Conservation (phyloP, 192 early-diverging fungal species). For the Entomortierella lignicola region DNA sequence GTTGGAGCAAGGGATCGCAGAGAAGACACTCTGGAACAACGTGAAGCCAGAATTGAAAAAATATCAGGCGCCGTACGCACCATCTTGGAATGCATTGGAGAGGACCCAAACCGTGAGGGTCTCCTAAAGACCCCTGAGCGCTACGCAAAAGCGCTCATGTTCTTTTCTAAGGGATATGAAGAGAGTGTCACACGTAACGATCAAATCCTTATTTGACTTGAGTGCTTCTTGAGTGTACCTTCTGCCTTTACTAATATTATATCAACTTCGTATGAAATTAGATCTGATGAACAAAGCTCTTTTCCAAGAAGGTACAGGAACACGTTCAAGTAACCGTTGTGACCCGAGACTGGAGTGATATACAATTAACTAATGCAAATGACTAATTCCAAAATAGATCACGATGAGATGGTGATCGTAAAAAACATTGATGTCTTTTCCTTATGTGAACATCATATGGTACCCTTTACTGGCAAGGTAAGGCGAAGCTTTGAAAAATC, state of each 20-base stretch:
- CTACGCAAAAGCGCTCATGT: slow-evolving; percentile 97
- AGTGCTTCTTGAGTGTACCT: background rate
- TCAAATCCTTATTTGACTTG: too few relatives aligned
- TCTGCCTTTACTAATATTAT: background rate
- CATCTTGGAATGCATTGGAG: slow-evolving; percentile 92
- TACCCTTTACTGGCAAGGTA: slow-evolving; percentile 97
- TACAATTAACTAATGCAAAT: background rate
- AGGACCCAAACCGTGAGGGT: slow-evolving; percentile 94
- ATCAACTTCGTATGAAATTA: slow-evolving; percentile 5
- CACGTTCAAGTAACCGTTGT: background rate
- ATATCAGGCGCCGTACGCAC: slow-evolving; percentile 89
- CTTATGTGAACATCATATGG: slow-evolving; percentile 98
- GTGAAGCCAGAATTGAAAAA: slow-evolving; percentile 74
- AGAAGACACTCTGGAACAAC: slow-evolving; percentile 82
- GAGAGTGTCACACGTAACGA: slow-evolving; percentile 82
- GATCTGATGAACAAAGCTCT: slow-evolving; percentile 95
- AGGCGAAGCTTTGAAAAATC: background rate
- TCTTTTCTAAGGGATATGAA: slow-evolving; percentile 99
- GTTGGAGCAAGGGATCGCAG: slow-evolving; percentile 83
- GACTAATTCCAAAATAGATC: slow-evolving; percentile 63
- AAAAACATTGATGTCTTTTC: slow-evolving; percentile 96
- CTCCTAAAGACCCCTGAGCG: slow-evolving; percentile 95
- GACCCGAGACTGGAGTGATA: background rate
- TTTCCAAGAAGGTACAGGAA: slow-evolving; percentile 86
- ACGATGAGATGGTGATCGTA: slow-evolving; percentile 99